Base-by-base conservation (phyloP, 148 eudicot genomes). In the Silene conica region DNA sequence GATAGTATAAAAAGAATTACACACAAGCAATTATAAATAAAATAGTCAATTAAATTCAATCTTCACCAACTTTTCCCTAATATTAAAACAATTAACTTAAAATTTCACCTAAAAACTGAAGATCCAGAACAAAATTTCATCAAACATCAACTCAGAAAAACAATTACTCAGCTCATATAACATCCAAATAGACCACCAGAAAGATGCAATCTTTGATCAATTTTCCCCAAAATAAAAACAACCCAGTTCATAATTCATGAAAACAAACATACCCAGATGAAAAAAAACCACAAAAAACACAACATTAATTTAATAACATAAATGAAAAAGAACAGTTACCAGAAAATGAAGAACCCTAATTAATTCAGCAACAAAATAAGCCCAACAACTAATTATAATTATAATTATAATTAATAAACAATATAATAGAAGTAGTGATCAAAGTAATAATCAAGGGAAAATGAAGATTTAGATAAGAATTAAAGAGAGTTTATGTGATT, bases 81-180 rank as follows among this genome's bases (percentile, higher is more conserved):
- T 20, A 21, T 59, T 70, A 38, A 2, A 50, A 28, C 57, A 61
- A 67, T 63, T 19, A 61, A 73, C 19, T 20, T 63, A 10, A 26
- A 69, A 20, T 69, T 62, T 61, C 69, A 73, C 61, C 34, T 25
- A 63, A 69, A 66, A 76, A 21, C 15, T 41, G 50, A 28, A 76
- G 15, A 83, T 46, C 80, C 80, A 61, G 54, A 80, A 48, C 38
- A 52, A 31, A 73, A 60, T 73, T 10, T 71, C 23, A 73, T 52
- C 60, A 80, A 22, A 52, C 18, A 4, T 13, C 22, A 52, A 54
- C 34, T n/a, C n/a, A n/a, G n/a, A n/a, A n/a, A n/a, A n/a, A 56
- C 1, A 6, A 74, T 45, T 13, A 52, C 26, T 7, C n/a, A 31
- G 26, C 15, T 61, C 28, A 58, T 10, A 11, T 61, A 38, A 31